Base-by-base conservation (phyloP, 116 monocot species). In the Trichopus zeylanicus region DNA sequence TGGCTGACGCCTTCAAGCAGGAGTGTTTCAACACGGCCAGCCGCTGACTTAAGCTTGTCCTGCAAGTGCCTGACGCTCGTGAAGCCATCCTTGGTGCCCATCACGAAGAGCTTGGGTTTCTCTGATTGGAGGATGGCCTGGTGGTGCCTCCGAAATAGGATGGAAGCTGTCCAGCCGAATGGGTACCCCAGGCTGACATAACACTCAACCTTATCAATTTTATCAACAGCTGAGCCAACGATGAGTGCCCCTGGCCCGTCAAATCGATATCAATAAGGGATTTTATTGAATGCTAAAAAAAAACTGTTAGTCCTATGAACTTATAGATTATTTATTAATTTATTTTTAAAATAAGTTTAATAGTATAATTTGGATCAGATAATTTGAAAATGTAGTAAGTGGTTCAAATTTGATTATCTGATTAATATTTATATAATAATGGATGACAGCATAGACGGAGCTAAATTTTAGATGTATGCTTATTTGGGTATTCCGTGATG, bases 221-320 rank as follows among this genome's bases (percentile, higher is more conserved):
- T 89, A 57, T 95, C 90, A 15, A 95, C 78, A 0, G 94, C 80
- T 18, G 94, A 95, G 1, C 94, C 94, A 26, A 89, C 89, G 32
- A 94, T 89, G n/a, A 89, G 89, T 32, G 94, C 94, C 15, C 94
- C 94, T 93, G 73, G n/a, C n/a, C n/a, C n/a, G n/a, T n/a, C n/a
- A n/a, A n/a, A n/a, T n/a, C n/a, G n/a, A n/a, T n/a, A n/a, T n/a
- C n/a, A n/a, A n/a, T n/a, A n/a, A n/a, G n/a, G n/a, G n/a, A n/a
- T n/a, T n/a, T n/a, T n/a, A n/a, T n/a, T n/a, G n/a, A n/a, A n/a
- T n/a, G n/a, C n/a, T n/a, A n/a, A n/a, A n/a, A n/a, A n/a, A n/a
- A n/a, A n/a, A n/a, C n/a, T n/a, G n/a, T n/a, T n/a, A n/a, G n/a
- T n/a, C n/a, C n/a, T n/a, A n/a, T n/a, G n/a, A n/a, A n/a, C n/a